Evolutionary conservation across 2,329 filamentous ascomycete species (phyloP).

Genomic region (Cordyceps militaris): DNA sequence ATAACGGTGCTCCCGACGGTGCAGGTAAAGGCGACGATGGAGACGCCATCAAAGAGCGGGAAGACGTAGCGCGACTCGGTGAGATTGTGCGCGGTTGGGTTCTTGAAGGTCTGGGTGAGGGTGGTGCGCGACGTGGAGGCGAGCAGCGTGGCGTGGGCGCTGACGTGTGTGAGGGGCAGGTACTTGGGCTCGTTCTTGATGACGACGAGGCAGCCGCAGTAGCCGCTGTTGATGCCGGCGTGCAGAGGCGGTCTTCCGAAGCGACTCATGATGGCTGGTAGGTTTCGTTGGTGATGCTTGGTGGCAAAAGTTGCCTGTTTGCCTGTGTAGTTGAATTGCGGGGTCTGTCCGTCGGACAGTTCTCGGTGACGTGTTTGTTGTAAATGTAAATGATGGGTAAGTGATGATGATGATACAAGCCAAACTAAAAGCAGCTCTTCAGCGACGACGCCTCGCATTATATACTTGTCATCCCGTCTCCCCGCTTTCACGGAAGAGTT

Average conservation of each 20-base stretch:
- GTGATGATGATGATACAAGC: background rate
- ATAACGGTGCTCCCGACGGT: conserved; percentile 53
- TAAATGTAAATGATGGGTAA: background rate
- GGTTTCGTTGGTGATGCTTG: background rate
- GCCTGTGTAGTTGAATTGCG: background rate
- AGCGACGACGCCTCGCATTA: background rate
- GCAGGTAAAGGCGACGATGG: conserved; percentile 61
- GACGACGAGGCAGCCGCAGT: conserved; percentile 31
- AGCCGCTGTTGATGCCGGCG: background rate
- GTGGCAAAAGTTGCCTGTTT: background rate
- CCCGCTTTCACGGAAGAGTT: background rate
- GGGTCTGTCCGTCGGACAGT: background rate
- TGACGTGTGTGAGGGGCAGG: conserved; percentile 51
- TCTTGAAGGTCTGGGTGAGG: conserved; percentile 53
- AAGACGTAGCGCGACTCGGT: conserved; percentile 58
- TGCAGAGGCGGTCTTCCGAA: background rate
- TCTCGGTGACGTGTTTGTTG: background rate
- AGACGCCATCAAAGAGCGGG: conserved; percentile 65
- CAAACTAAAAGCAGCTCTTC: background rate
- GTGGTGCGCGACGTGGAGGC: conserved; percentile 43
- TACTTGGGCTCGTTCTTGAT: conserved; percentile 27
- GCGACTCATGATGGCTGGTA: background rate
- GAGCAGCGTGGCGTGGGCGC: conserved; percentile 54
- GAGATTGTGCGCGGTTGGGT: conserved; percentile 32
- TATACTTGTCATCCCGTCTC: background rate